phyloP scores from a whole-genome alignment of 2,329 filamentous ascomycete genomes.

The Leptographium lundbergii region DNA sequence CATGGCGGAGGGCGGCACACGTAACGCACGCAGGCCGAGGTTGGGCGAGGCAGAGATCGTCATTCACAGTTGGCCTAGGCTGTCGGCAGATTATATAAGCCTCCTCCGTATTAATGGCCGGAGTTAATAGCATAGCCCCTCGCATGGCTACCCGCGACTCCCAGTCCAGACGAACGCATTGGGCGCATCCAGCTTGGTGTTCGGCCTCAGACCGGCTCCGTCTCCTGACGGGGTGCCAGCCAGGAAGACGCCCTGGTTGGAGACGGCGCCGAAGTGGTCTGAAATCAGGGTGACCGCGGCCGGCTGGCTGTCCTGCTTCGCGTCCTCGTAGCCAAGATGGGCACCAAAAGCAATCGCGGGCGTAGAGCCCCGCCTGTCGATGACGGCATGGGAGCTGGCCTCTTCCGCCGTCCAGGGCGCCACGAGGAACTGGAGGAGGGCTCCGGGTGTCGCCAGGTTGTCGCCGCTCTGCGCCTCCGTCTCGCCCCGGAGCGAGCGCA shows the following conservation, averaged over 20 bases:
- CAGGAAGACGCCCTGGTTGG: conserved; percentile 47
- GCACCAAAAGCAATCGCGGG: conserved; percentile 9
- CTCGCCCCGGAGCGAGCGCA: conserved; percentile 31
- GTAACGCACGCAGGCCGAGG: neutral
- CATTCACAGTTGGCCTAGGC: no score
- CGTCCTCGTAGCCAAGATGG: conserved; percentile 2
- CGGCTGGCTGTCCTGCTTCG: neutral
- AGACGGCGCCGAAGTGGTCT: conserved; percentile 49
- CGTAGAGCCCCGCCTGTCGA: neutral
- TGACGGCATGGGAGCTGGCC: neutral
- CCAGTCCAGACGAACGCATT: conserved; percentile 19
- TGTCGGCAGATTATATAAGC: neutral
- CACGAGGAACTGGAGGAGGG: conserved; percentile 54
- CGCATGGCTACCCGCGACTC: neutral
- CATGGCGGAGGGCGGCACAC: no score
- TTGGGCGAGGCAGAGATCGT: no score
- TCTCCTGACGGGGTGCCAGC: neutral
- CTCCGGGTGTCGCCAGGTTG: conserved; percentile 49
- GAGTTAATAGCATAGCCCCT: no score
- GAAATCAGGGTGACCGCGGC: conserved; percentile 11
- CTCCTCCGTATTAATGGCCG: no score
- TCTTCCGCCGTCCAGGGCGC: conserved; percentile 3
- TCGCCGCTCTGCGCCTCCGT: conserved; percentile 27
- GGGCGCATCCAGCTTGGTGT: conserved; percentile 36
- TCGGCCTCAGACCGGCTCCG: neutral